Conservation (phyloP, 108 stramenopile species). For the Conticribra guillardii region DNA sequence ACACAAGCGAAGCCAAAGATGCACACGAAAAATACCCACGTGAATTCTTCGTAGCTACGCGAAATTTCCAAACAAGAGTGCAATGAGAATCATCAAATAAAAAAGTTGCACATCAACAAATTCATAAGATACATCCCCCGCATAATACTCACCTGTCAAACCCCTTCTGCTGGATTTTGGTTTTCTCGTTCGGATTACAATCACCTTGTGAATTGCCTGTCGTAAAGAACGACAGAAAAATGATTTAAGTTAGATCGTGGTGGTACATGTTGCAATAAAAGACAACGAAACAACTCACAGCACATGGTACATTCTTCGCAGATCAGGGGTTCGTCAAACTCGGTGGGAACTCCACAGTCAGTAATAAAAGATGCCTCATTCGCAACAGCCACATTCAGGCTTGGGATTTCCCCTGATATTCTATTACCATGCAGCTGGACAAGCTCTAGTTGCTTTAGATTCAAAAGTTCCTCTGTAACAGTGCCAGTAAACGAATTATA, state of each 20-base stretch:
- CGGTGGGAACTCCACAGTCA: conserved; percentile 42
- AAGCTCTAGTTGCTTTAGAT: conserved; percentile 3
- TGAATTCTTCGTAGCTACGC: neutral
- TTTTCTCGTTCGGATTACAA: neutral
- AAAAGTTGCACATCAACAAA: neutral
- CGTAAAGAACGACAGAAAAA: neutral
- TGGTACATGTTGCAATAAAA: no score
- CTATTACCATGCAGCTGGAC: conserved; percentile 33
- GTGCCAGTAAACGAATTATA: conserved; percentile 55
- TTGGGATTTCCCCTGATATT: conserved; percentile 17
- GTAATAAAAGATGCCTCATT: conserved; percentile 16
- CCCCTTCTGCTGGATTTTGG: neutral
- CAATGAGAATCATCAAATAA: no score
- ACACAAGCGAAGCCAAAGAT: conserved; percentile 5
- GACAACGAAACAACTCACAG: no score
- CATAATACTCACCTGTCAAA: neutral
- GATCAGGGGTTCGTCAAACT: conserved; percentile 10
- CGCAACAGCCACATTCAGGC: neutral
- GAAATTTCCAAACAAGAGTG: no score
- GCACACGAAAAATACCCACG: neutral
- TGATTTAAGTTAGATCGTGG: no score
- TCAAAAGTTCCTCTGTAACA: conserved; percentile 11
- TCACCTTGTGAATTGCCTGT: neutral
- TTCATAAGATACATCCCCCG: no score
- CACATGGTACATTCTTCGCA: conserved; percentile 40